These are phyloP conservation scores for Pleurotus cornucopiae DNA, from an alignment of 768 basidiomycete genomes.

Conservation along the genomic window DNA sequence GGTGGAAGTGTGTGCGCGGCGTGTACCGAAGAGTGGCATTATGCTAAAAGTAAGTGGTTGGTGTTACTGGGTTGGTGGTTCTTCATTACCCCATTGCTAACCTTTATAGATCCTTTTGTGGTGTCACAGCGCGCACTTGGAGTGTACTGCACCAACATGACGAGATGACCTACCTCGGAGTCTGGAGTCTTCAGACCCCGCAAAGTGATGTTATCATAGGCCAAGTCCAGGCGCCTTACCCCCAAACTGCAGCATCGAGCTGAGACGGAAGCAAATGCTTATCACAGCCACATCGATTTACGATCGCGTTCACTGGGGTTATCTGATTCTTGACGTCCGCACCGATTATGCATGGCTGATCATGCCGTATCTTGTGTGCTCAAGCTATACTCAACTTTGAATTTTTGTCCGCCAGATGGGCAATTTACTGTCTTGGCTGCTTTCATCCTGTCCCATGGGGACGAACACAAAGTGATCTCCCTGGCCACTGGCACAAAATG, in stretches of 20 bases:
- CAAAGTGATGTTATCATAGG: too few species aligned
- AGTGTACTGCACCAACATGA: background rate
- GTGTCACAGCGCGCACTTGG: background rate
- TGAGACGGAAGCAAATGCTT: background rate
- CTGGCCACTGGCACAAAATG: conserved; percentile 86
- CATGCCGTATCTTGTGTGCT: background rate
- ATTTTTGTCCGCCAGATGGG: conserved; percentile 44
- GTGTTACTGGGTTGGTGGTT: background rate
- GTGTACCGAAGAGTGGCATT: conserved; percentile 18
- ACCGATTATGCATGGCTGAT: conserved; percentile 4
- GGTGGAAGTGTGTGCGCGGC: conserved; percentile 6
- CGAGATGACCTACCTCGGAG: background rate
- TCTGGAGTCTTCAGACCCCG: background rate
- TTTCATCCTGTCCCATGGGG: conserved; percentile 33
- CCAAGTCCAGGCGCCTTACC: too few species aligned
- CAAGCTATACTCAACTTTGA: conserved; percentile 35
- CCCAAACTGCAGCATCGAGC: too few species aligned
- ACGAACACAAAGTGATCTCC: conserved; percentile 52
- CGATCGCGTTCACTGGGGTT: background rate
- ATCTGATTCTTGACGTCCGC: too few species aligned
- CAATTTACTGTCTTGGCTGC: conserved; percentile 67
- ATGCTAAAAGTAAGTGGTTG: background rate
- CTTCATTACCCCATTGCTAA: too few species aligned
- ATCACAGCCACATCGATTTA: background rate
- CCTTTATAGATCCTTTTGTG: background rate